Conservation (phyloP, 202 grass and related monocot species). For the Zizania palustris region DNA sequence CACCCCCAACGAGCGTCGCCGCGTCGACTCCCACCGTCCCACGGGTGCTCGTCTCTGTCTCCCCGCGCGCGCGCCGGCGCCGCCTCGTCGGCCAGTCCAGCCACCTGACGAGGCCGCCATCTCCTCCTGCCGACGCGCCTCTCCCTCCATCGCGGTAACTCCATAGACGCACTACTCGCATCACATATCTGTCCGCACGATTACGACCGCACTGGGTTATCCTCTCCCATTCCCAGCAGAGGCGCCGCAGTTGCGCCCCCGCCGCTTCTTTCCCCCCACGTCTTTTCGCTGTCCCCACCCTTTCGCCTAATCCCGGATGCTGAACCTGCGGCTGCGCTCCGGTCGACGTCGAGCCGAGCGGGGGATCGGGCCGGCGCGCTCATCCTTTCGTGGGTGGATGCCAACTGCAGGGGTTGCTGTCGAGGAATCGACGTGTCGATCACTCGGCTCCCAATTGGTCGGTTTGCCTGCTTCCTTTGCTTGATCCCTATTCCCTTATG, state of each 20-base stretch:
- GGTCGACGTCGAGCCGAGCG: conserved; percentile 36
- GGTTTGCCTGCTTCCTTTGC: conserved; percentile 31
- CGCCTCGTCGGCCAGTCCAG: too few relatives aligned
- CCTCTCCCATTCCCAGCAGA: background rate
- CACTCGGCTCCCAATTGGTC: conserved; percentile 32
- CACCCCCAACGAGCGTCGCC: background rate
- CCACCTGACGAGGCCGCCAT: background rate
- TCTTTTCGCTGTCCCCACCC: background rate
- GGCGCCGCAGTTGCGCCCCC: conserved; percentile 12
- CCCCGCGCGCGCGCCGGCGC: too few relatives aligned
- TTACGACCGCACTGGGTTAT: too few relatives aligned
- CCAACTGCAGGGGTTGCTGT: conserved; percentile 43
- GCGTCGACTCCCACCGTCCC: too few relatives aligned
- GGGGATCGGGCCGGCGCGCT: conserved; percentile 38
- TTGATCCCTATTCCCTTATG: conserved; percentile 23
- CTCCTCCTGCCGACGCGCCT: conserved; percentile 3
- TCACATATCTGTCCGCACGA: background rate
- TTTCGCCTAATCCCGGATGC: conserved; percentile 40
- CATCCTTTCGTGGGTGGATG: conserved; percentile 39
- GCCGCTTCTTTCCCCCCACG: background rate
- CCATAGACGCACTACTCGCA: background rate
- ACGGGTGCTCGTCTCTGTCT: too few relatives aligned
- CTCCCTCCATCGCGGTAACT: conserved; percentile 27
- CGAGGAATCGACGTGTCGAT: conserved; percentile 49
- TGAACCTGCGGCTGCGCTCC: conserved; percentile 39